A percentile compares a stretch with the other conserved stretches of the same genome.
phyloP scores from a whole-genome alignment of 179 eudicot genomes.

The Beta macrorhiza region DNA sequence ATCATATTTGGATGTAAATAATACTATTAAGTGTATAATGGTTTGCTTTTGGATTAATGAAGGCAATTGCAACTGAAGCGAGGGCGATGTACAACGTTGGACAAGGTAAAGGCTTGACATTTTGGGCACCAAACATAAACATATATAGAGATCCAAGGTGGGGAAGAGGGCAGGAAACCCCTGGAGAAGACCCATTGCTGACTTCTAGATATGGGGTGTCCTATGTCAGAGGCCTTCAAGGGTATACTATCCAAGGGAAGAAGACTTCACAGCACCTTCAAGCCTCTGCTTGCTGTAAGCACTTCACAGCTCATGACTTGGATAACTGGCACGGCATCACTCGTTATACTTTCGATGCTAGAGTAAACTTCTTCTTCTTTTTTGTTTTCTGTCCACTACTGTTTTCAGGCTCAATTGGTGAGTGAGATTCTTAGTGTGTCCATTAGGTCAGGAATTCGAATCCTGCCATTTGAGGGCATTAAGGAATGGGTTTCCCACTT shows the following conservation, averaged over 20 bases:
- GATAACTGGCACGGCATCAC: conserved; percentile 76
- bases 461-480: too few relatives aligned
- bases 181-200: conserved; percentile 75
- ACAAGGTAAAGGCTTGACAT: conserved; percentile 69
- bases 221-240: conserved; percentile 76
- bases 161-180: conserved; percentile 93
- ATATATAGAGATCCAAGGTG: conserved; percentile 85
- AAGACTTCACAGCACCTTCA: conserved; percentile 45
- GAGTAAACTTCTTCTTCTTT: conserved; percentile 34
- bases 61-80: conserved; percentile 85
- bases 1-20: background rate
- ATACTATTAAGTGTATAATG: background rate
- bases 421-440: too few relatives aligned
- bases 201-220: conserved; percentile 55
- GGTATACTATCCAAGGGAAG: conserved; percentile 39
- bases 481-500: too few relatives aligned
- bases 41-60: conserved; percentile 13
- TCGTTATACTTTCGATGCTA: conserved; percentile 65
- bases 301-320: conserved; percentile 76
- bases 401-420: background rate
- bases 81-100: conserved; percentile 90
- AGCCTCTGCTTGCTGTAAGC: conserved; percentile 86
- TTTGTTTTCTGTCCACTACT: background rate
- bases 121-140: conserved; percentile 86
- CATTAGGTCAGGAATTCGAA: too few relatives aligned